Percentiles rank a stretch among this genome's conserved stretches.
Conservation (phyloP, 2,329 filamentous ascomycete genomes). For the Magnaporthiopsis incrustans region DNA sequence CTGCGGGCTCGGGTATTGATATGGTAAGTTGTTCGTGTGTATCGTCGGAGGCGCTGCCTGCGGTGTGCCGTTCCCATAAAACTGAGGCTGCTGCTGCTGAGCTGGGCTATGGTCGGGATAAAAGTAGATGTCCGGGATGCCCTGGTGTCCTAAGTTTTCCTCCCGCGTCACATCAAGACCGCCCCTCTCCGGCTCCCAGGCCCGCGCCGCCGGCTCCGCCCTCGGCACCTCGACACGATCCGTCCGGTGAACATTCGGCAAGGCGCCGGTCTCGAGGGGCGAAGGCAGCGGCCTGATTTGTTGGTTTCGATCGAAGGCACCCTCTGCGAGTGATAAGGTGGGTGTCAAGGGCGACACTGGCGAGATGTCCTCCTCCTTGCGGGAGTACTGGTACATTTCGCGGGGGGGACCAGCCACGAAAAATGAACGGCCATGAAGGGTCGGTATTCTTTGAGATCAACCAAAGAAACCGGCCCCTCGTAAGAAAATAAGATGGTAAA, state of each 20-base stretch:
- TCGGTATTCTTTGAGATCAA: neutral
- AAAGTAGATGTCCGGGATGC: neutral
- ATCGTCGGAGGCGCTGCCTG: neutral
- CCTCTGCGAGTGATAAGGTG: conserved; percentile 1
- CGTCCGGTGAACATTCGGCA: neutral
- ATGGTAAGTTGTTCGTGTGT: neutral
- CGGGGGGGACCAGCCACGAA: neutral
- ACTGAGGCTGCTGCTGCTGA: conserved; percentile 1
- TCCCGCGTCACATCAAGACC: neutral
- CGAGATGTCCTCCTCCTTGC: conserved; percentile 4
- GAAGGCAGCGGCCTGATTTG: neutral
- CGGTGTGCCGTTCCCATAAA: neutral
- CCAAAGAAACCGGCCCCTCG: neutral
- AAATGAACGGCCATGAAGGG: neutral
- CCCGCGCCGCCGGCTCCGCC: no score
- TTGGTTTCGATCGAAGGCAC: no score
- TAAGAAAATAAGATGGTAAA: neutral
- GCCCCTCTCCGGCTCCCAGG: neutral
- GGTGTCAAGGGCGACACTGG: conserved; percentile 4
- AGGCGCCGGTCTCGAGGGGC: neutral
- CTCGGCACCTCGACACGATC: neutral
- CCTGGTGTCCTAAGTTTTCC: neutral
- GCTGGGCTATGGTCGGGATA: neutral
- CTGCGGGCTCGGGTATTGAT: neutral
- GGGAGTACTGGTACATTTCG: neutral